Conservation (phyloP, 2,329 filamentous ascomycete species). For the Sclerotinia spermophila region DNA sequence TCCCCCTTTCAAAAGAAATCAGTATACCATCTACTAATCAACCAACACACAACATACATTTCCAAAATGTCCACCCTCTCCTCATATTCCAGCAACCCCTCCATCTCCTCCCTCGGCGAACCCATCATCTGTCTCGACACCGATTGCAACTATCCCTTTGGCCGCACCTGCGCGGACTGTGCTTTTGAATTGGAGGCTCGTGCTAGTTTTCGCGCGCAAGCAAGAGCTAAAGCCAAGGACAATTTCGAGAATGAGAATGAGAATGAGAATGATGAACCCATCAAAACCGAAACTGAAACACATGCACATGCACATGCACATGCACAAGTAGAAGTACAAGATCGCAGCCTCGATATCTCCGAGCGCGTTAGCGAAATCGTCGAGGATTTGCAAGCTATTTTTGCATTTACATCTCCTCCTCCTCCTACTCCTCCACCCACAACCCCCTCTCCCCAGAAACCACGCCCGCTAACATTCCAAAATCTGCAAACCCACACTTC, state of each 20-base stretch:
- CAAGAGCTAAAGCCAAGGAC: too few species aligned
- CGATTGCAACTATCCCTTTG: conserved; percentile 23
- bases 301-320: not conserved
- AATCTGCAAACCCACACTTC: not conserved
- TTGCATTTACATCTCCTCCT: not conserved
- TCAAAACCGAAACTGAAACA: not conserved
- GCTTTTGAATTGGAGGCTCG: not conserved
- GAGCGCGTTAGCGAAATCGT: not conserved
- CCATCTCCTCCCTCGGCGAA: not conserved
- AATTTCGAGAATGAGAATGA: too few species aligned
- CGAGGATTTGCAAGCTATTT: not conserved
- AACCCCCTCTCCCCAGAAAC: not conserved
- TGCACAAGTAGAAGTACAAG: too few species aligned
- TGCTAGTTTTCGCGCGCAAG: not conserved
- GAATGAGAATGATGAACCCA: not conserved
- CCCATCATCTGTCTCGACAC: conserved; percentile 22
- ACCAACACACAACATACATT: not conserved
- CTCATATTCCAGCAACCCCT: not conserved
- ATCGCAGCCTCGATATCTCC: not conserved
- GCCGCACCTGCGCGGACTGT: conserved; percentile 19
- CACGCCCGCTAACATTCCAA: too few species aligned
- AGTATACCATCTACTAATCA: not conserved
- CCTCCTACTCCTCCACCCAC: not conserved
- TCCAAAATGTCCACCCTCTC: not conserved
- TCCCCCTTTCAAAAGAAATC: not conserved